Percentiles rank a stretch among this genome's conserved stretches.
Evolutionary conservation across 495 filamentous ascomycete genomes (phyloP).

Genomic region (Corynascus novoguineensis): DNA sequence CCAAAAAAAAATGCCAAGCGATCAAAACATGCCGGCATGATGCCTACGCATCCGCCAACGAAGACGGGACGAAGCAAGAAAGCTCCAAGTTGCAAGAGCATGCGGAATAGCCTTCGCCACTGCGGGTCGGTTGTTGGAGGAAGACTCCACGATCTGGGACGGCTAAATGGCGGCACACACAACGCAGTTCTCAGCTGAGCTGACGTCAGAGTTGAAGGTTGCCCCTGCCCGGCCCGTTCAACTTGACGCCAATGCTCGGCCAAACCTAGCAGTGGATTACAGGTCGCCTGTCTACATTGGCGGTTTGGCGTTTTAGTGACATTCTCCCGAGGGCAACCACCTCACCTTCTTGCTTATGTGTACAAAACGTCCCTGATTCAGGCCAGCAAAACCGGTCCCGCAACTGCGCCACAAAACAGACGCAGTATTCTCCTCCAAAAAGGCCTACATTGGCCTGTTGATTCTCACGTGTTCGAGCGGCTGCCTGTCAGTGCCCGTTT

Average conservation of each 20-base stretch:
- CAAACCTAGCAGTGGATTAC: background rate
- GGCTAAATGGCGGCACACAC: background rate
- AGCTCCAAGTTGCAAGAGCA: background rate
- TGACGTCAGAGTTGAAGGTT: background rate
- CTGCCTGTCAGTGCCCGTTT: background rate
- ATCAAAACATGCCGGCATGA: background rate
- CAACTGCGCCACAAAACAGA: too few relatives aligned
- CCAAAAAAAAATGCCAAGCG: constrained; percentile 2
- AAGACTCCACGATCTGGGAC: background rate
- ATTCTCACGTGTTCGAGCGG: background rate
- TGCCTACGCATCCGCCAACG: background rate
- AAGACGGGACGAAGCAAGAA: background rate
- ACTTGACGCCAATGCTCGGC: background rate
- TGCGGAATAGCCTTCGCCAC: background rate
- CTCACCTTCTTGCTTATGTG: too few relatives aligned
- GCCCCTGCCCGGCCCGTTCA: background rate
- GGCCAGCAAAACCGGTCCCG: too few relatives aligned
- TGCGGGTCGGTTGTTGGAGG: background rate
- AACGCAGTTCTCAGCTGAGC: background rate
- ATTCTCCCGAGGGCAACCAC: too few relatives aligned
- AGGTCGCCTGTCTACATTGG: background rate
- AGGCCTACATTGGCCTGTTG: too few relatives aligned
- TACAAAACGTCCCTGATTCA: too few relatives aligned
- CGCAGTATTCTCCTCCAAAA: too few relatives aligned
- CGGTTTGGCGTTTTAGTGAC: too few relatives aligned